Conservation (phyloP, 345 rosid species). For the Turritis glabra region DNA sequence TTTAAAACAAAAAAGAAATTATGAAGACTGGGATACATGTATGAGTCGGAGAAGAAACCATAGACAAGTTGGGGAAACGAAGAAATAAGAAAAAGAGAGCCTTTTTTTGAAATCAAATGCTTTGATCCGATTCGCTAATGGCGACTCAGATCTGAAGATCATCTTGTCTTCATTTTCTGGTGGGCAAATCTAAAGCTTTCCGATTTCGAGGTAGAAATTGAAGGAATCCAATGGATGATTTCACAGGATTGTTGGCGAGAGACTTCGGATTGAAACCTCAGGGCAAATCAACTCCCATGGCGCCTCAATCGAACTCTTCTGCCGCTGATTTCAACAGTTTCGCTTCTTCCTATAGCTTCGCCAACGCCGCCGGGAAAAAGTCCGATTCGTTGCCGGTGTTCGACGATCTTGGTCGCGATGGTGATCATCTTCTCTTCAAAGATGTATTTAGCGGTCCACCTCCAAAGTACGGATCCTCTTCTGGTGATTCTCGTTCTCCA, state of each 20-base stretch:
- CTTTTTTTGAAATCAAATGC: neutral
- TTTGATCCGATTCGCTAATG: neutral
- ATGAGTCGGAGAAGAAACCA: neutral
- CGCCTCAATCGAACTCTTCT: conserved; percentile 46
- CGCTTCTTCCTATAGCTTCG: conserved; percentile 35
- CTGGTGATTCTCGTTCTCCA: conserved; percentile 35
- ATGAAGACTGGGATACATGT: neutral
- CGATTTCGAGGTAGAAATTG: neutral
- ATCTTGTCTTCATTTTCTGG: neutral
- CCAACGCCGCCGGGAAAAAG: conserved; percentile 33
- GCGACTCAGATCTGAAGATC: neutral
- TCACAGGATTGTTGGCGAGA: conserved; percentile 55
- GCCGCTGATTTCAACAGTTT: conserved; percentile 24
- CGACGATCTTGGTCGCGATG: conserved; percentile 39
- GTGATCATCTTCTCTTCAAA: conserved; percentile 40
- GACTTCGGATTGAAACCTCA: conserved; percentile 76
- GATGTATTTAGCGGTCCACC: conserved; percentile 52
- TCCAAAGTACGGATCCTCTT: conserved; percentile 47
- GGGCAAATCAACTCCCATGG: conserved; percentile 81
- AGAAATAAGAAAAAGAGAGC: neutral
- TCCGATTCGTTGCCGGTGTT: conserved; percentile 45
- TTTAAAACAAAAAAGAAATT: neutral
- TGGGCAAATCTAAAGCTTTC: neutral
- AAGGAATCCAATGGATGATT: conserved; percentile 60
- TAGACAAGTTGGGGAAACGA: neutral